Conservation (phyloP, 805 yeast species). For the Candida ponderosae region DNA sequence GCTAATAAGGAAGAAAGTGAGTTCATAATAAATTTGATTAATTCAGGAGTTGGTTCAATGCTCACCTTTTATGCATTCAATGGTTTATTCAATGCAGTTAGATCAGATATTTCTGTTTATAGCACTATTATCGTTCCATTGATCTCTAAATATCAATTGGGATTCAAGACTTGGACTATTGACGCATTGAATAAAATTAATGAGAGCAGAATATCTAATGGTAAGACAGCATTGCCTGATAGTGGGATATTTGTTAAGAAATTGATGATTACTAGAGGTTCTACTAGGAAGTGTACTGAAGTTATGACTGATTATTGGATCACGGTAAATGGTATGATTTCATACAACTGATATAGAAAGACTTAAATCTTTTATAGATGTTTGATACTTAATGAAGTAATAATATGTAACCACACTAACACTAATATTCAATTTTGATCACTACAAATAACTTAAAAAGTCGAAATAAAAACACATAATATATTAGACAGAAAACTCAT, state of each 20-base stretch:
- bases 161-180: slow-evolving; percentile 41
- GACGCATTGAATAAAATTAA: slow-evolving; percentile 21
- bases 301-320: slow-evolving; percentile 61
- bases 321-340: slow-evolving; percentile 43
- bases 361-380: no score
- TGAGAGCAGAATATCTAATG: slow-evolving; percentile 15
- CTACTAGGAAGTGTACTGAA: slow-evolving; percentile 44
- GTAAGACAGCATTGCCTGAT: slow-evolving; percentile 18
- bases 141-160: slow-evolving; percentile 40
- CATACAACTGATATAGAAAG: no score
- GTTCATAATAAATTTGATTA: slow-evolving; percentile 22
- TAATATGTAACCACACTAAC: no score
- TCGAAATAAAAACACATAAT: no score
- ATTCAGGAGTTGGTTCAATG: slow-evolving; percentile 19
- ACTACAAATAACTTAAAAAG: no score
- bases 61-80: slow-evolving; percentile 28
- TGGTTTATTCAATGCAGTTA: slow-evolving; percentile 39
- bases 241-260: slow-evolving; percentile 45
- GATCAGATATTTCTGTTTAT: slow-evolving; percentile 56
- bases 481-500: no score
- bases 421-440: no score
- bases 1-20: slow-evolving; percentile 37
- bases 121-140: slow-evolving; percentile 43
- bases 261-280: slow-evolving; percentile 57
- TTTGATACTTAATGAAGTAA: no score